Evolutionary conservation across 257 asterid species (phyloP).

Genomic region (Fraxinus quadrangulata): DNA sequence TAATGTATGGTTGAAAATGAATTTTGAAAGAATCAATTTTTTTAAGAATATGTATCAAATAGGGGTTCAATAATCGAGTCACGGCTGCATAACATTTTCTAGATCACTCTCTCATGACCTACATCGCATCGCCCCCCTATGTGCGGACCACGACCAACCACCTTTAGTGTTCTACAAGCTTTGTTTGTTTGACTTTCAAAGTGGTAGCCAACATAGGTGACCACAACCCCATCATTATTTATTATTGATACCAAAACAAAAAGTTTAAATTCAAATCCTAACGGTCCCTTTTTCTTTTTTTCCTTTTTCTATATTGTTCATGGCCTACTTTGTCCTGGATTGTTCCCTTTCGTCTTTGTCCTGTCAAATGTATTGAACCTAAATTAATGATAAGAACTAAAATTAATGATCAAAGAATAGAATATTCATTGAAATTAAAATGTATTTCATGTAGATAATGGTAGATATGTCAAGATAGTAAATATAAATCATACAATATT

Average conservation of each 20-base stretch:
- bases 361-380: not conserved
- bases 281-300: slow-evolving; percentile 17
- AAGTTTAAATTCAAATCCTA: slow-evolving; percentile 23
- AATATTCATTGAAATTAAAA: too few relatives aligned
- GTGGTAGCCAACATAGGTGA: slow-evolving; percentile 19
- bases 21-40: too few relatives aligned
- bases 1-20: too few relatives aligned
- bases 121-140: not conserved
- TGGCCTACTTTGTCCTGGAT: not conserved
- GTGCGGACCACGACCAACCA: not conserved
- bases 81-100: not conserved
- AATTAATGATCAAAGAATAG: not conserved
- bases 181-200: slow-evolving; percentile 28
- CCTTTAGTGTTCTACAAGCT: slow-evolving; percentile 40
- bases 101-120: not conserved
- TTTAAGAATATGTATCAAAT: too few relatives aligned
- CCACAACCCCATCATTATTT: slow-evolving; percentile 31
- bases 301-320: not conserved
- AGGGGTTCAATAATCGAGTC: not conserved
- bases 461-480: too few relatives aligned
- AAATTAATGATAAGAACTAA: not conserved
- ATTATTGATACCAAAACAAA: slow-evolving; percentile 19
- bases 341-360: not conserved
- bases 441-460: not conserved
- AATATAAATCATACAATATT: too few relatives aligned